These are phyloP conservation scores for Brassica napus DNA, from an alignment of 345 rosid genomes.

Conservation along the genomic window Da-Ae NC_063449.1:5814001-5814500, in stretches of 20 bases:
- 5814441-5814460: slow-evolving; percentile 44
- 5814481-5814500: background rate
- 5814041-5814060: background rate
- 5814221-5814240: background rate
- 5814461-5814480: slow-evolving; percentile 39
- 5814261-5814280: slow-evolving; percentile 91
- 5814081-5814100: slow-evolving; percentile 6
- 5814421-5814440: slow-evolving; percentile 63
- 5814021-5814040: background rate
- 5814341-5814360: slow-evolving; percentile 58
- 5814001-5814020: background rate
- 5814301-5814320: slow-evolving; percentile 92
- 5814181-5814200: slow-evolving; percentile 27
- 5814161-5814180: slow-evolving; percentile 1
- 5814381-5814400: slow-evolving; percentile 83
- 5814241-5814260: slow-evolving; percentile 39
- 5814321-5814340: slow-evolving; percentile 89
- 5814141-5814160: background rate
- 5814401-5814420: slow-evolving; percentile 68
- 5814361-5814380: slow-evolving; percentile 63
- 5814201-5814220: background rate
- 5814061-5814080: slow-evolving; percentile 1
- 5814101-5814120: background rate
- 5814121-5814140: background rate
- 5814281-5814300: slow-evolving; percentile 59